phyloP scores from a whole-genome alignment of 345 rosid genomes.

The Citrus glauca region DNA sequence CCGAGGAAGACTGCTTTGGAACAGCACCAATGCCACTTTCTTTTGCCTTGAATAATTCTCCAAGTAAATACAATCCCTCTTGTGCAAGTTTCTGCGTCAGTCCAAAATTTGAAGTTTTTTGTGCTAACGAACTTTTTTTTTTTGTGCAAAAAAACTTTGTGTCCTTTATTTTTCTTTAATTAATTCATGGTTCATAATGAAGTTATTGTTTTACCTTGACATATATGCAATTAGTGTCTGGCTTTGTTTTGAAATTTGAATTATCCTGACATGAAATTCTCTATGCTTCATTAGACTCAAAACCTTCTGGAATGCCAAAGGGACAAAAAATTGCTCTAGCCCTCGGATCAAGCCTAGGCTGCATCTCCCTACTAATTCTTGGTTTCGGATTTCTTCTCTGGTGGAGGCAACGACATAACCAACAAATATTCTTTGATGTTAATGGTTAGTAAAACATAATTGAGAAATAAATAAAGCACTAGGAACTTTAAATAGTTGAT shows the following conservation, averaged over 20 bases:
- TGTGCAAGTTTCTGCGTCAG: conserved; percentile 4
- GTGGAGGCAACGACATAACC: conserved; percentile 76
- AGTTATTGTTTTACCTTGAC: not conserved
- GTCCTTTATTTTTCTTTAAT: not conserved
- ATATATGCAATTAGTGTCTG: not conserved
- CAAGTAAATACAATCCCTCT: conserved; percentile 40
- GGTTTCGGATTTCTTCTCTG: conserved; percentile 68
- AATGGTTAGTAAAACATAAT: conserved; percentile 53
- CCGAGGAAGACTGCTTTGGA: conserved; percentile 61
- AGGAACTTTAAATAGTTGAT: not conserved
- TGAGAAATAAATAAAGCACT: not conserved
- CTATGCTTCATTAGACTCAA: conserved; percentile 35
- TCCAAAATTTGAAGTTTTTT: conserved; percentile 6
- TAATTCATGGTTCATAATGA: not conserved
- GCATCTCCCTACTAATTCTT: conserved; percentile 57
- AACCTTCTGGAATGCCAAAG: conserved; percentile 40
- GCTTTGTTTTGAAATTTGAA: not conserved
- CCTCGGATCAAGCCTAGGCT: conserved; percentile 58
- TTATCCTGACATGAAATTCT: conserved; percentile 15
- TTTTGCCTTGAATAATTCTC: conserved; percentile 41
- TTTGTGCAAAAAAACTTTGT: not conserved
- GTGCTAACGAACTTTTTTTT: not conserved
- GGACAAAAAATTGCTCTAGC: conserved; percentile 67
- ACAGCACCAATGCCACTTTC: conserved; percentile 48
- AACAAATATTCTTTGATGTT: conserved; percentile 86